Percentiles rank a stretch among this genome's conserved stretches.
Conservation (phyloP, 306 rosid species). For the Quercus berberidifolia region DNA sequence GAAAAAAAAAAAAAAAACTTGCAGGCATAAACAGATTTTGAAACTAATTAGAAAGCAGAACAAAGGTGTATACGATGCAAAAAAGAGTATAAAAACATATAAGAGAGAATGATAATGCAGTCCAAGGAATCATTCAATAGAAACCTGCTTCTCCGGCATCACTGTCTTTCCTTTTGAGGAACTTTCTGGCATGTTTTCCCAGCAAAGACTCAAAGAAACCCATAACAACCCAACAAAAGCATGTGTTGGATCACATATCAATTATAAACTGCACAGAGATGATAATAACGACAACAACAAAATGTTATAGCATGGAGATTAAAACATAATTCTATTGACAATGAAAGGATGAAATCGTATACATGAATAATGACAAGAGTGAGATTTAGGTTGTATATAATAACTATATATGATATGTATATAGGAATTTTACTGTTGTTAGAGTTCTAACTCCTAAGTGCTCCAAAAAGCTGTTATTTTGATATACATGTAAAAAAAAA, state of each 20-base stretch:
- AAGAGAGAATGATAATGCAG: not conserved
- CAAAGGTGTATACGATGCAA: not conserved
- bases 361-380: not conserved
- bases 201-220: slow-evolving; percentile 62
- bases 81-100: not conserved
- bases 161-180: slow-evolving; percentile 81
- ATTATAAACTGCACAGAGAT: not conserved
- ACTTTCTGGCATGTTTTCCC: slow-evolving; percentile 36
- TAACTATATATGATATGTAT: no score
- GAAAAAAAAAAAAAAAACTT: not conserved
- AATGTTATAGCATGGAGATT: not conserved
- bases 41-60: not conserved
- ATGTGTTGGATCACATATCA: slow-evolving; percentile 41
- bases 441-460: no score
- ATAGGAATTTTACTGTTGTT: no score
- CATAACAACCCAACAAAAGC: slow-evolving; percentile 35
- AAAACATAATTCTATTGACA: not conserved
- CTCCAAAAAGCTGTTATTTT: not conserved
- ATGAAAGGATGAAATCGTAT: not conserved
- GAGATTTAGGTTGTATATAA: not conserved
- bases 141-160: slow-evolving; percentile 98
- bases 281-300: not conserved
- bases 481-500: not conserved
- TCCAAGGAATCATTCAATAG: not conserved
- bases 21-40: not conserved